Base-by-base conservation (phyloP, 2,329 filamentous ascomycete species). In the Penicillium sp. region DNA sequence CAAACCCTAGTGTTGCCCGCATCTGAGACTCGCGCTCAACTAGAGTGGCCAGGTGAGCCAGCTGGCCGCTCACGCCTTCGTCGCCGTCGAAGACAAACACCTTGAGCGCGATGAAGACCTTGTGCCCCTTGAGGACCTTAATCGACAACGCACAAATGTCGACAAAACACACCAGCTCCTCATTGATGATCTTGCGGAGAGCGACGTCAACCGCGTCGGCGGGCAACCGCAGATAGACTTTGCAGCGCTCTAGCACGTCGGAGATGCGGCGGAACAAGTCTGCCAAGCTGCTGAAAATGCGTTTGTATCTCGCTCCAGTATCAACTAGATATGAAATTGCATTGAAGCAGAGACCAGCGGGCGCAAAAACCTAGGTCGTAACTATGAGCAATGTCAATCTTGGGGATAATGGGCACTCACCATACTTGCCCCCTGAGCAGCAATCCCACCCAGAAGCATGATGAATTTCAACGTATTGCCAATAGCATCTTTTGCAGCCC, bases 61-160 rank as follows among this genome's bases (percentile, higher is more conserved):
- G 53, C 42, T 67, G 65, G 9, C 40, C 63, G 18, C 60, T 60
- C 6, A 69, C 63, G n/a, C 65, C 66, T 52, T 67, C 62, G 46
- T 69, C 65, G n/a, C 60, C 59, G 29, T 63, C 59, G 48, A 69
- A 65, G 10, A 62, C 63, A 52, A 68, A 65, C 3, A 66, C 62
- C 57, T 66, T 67, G 40, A 65, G 58, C 21, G 59, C 62, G 27
- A 58, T 57, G 4, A 67, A 54, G 8, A 67, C 52, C 48, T 66
- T 67, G 25, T 64, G 58, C 6, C 62, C 62, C 47, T 58, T 65
- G 9, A 64, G 56, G 10, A 66, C 56, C 38, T 65, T 65, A 21
- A 65, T 66, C 25, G 65, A 67, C 9, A 66, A 35, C 1, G 62
- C 60, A 45, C 65, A 67, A 16, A 67, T 66, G 2, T 64, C 62